These are phyloP conservation scores for Oryza longistaminata DNA, from an alignment of 176 grass and related monocot genomes.

Conservation along the genomic window DNA sequence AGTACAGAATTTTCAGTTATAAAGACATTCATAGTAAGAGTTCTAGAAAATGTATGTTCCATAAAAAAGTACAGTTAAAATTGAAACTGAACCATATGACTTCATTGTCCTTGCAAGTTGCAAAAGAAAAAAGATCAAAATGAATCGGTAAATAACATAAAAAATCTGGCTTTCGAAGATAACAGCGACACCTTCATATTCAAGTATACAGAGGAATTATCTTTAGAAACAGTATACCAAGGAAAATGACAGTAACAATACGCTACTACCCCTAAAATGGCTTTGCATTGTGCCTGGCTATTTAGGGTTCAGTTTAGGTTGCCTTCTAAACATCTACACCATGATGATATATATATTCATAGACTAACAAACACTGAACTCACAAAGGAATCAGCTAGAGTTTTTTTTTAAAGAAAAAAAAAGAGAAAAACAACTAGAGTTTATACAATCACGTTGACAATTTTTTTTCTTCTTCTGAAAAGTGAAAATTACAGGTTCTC, in stretches of 20 bases:
- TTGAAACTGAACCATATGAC: background rate
- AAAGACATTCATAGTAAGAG: background rate
- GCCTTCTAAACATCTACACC: background rate
- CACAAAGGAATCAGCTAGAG: slow-evolving; percentile 18
- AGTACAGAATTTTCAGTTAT: background rate
- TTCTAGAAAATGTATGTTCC: background rate
- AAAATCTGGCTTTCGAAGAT: background rate
- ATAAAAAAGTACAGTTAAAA: background rate
- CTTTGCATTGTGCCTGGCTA: background rate
- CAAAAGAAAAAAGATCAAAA: background rate
- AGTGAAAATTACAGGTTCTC: background rate
- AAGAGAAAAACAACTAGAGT: background rate
- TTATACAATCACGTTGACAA: background rate
- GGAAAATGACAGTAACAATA: background rate
- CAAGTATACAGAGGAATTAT: background rate
- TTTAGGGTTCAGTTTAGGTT: background rate
- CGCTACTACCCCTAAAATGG: background rate
- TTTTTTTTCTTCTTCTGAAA: no score
- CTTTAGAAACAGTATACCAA: background rate
- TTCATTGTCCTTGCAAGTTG: background rate
- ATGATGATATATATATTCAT: background rate
- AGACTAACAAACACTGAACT: background rate
- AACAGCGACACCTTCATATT: background rate
- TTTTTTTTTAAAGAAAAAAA: no score
- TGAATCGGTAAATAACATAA: background rate